Evolutionary conservation across 805 yeast species (phyloP), one percentile per base, ranked within the genome.

Genomic region (Isabelozyma pseudorhagii): DNA sequence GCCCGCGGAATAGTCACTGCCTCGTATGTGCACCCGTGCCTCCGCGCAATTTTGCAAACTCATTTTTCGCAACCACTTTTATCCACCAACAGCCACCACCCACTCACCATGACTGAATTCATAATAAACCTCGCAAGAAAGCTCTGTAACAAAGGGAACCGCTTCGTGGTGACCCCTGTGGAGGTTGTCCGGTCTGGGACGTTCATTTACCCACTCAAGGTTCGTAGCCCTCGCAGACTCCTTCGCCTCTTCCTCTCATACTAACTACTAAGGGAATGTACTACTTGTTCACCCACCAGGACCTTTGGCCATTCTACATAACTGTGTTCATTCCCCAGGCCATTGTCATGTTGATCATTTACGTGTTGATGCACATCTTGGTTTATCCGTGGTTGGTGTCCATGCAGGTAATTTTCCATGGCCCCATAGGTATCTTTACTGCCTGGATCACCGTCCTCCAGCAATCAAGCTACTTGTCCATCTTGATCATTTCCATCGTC

Each of bases 381-480:
- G 55, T 77, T n/a, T 78, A 71, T 52, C 84, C 84, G 0, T 54
- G 74, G 1, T 71, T 75, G 45, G 76, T 80, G 1, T 59, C 72
- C 8, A 44, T 78, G 5, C 71, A 75, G 8, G 55, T 73, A 28
- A 46, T 78, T 21, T 60, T 79, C 45, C 64, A 75, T 25, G 84
- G 85, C 2, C 85, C 86, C 0, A 58, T 76, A 10, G 85, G 83
- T 0, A 34, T 79, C 2, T 42, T 79, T 11, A 66, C 76, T 14
- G 77, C 83, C 0, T 70, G 77, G 71, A 54, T 74, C 11, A 63
- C 78, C 2, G 65, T 78, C 28, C 54, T 78, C 17, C 81, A 75
- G 52, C 72, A 74, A 49, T 60, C 79, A 9, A 67, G 74, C 7
- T 64, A 69, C 21, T 59, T 79, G 2, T 69, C 83, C 3, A 65